Percentiles rank a stretch among this genome's conserved stretches.
Evolutionary conservation across 345 rosid species (phyloP).

Genomic region (Toxicodendron radicans): DNA sequence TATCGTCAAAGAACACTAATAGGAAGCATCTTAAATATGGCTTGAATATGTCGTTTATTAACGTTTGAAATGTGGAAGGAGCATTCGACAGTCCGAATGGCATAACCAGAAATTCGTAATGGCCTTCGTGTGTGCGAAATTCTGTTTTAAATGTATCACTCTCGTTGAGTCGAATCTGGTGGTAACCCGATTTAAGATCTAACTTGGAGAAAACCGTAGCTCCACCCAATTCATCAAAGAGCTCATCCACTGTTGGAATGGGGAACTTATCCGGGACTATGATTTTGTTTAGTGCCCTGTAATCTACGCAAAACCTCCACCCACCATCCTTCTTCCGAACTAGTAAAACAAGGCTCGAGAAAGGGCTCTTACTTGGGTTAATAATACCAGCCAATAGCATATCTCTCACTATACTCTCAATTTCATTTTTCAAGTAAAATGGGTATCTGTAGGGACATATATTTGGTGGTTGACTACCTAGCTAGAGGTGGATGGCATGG

Average conservation of each 20-base stretch:
- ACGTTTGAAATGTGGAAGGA: not conserved
- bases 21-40: not conserved
- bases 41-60: not conserved
- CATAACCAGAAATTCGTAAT: not conserved
- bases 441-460: not conserved
- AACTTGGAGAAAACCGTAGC: not conserved
- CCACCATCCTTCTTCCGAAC: no score
- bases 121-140: not conserved
- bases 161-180: not conserved
- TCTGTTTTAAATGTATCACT: no score
- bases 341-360: not conserved
- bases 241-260: not conserved
- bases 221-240: not conserved
- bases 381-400: not conserved
- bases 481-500: not conserved
- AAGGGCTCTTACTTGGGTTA: not conserved
- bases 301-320: no score
- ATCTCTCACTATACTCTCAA: not conserved
- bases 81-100: conserved; percentile 12
- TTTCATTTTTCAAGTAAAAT: not conserved
- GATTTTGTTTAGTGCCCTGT: not conserved
- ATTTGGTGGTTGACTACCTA: not conserved
- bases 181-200: not conserved
- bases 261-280: not conserved
- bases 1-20: conserved; percentile 11